A percentile compares a stretch with the other conserved stretches of the same genome.
Conservation (phyloP, 345 rosid species). For the Acer negundo region DNA sequence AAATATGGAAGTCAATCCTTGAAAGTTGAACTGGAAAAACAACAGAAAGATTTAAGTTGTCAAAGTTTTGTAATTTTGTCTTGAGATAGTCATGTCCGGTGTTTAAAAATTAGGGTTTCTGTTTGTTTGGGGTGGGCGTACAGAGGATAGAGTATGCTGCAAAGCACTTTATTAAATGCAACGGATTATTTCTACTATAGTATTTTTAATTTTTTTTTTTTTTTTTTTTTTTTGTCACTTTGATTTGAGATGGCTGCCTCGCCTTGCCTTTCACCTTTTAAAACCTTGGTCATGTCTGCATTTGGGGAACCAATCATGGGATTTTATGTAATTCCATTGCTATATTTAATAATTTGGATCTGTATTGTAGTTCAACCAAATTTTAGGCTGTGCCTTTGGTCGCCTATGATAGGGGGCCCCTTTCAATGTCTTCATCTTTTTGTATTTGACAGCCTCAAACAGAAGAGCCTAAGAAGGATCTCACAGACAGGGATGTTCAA, state of each 20-base stretch:
- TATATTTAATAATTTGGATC: neutral
- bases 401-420: too few relatives aligned
- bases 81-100: neutral
- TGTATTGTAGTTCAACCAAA: neutral
- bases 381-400: too few relatives aligned
- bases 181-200: too few relatives aligned
- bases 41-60: neutral
- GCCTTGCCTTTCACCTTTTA: too few relatives aligned
- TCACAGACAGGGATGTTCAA: constrained; percentile 75
- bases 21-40: neutral
- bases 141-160: too few relatives aligned
- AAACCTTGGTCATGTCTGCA: neutral
- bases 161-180: too few relatives aligned
- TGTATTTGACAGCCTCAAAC: constrained; percentile 63
- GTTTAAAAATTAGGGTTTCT: too few relatives aligned
- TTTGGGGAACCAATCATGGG: neutral
- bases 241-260: too few relatives aligned
- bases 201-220: too few relatives aligned
- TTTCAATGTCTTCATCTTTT: constrained; percentile 16
- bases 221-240: too few relatives aligned
- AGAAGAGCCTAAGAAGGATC: constrained; percentile 88
- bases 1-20: neutral
- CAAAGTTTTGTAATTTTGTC: neutral
- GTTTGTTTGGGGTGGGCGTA: too few relatives aligned
- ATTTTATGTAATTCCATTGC: neutral